Percentiles rank a stretch among this genome's conserved stretches.
Evolutionary conservation across 78 protist species (phyloP).

Genomic region (Diacronema lutheri): DNA sequence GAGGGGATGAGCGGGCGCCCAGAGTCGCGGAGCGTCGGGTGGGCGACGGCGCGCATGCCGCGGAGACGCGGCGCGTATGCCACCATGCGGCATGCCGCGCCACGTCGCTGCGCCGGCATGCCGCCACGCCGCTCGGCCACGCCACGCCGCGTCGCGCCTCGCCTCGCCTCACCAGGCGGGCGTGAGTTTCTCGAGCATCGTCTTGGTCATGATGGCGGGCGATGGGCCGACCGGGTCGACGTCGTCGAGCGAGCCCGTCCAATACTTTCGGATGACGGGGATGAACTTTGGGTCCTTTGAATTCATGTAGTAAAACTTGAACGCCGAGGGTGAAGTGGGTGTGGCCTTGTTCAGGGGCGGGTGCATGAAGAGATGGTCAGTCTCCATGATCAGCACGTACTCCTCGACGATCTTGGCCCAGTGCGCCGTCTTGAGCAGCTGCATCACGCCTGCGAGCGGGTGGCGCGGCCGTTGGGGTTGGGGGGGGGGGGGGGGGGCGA

Average conservation of each 20-base stretch:
- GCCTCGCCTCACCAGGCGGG: too few relatives aligned
- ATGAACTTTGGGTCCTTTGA: background rate
- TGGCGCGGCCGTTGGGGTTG: too few relatives aligned
- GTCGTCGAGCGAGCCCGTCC: background rate
- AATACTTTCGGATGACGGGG: background rate
- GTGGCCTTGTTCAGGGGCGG: background rate
- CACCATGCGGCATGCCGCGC: too few relatives aligned
- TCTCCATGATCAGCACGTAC: background rate
- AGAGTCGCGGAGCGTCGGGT: too few relatives aligned
- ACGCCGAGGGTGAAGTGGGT: background rate
- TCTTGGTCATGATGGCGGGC: background rate
- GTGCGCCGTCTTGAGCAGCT: background rate
- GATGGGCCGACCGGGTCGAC: conserved; percentile 22
- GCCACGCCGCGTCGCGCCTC: too few relatives aligned
- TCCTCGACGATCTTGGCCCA: background rate
- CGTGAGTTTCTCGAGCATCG: too few relatives aligned
- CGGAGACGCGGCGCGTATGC: too few relatives aligned
- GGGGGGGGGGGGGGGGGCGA: too few relatives aligned
- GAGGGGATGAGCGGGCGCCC: too few relatives aligned
- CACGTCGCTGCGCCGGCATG: too few relatives aligned
- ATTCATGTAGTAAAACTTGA: conserved; percentile 16
- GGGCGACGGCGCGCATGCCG: too few relatives aligned
- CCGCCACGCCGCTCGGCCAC: too few relatives aligned
- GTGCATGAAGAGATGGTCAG: background rate
- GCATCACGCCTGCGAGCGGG: background rate